Percentiles rank a stretch among this genome's conserved stretches.
These are phyloP conservation scores for Santalum album DNA, from an alignment of 164 flowering plant genomes.

Conservation along the genomic window DNA sequence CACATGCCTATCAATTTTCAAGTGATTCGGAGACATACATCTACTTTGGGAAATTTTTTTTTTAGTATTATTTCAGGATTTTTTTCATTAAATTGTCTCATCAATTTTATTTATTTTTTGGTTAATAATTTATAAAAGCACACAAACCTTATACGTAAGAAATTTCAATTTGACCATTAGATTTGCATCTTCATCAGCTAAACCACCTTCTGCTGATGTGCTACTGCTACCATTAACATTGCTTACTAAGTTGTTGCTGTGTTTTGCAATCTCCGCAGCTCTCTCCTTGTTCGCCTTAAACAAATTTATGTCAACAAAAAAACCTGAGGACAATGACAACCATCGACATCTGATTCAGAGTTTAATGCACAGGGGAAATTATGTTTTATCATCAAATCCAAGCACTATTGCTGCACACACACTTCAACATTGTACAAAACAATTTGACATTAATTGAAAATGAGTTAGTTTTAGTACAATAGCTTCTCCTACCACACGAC, in stretches of 20 bases:
- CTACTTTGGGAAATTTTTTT: no score
- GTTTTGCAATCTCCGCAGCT: conserved; percentile 40
- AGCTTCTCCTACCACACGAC: no score
- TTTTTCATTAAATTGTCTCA: no score
- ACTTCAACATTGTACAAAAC: no score
- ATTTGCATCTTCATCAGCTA: conserved; percentile 93
- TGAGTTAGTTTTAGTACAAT: no score
- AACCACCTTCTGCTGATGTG: conserved; percentile 30
- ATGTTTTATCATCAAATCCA: no score
- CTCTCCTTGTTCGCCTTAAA: conserved; percentile 66
- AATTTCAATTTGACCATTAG: conserved; percentile 90
- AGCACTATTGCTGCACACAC: no score
- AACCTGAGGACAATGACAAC: conserved; percentile 39
- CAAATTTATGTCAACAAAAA: conserved; percentile 82
- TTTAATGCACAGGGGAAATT: neutral
- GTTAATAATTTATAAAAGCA: neutral
- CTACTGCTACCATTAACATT: conserved; percentile 22
- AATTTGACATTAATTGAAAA: no score
- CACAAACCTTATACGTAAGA: conserved; percentile 79
- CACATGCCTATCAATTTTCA: no score
- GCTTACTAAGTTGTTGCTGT: conserved; percentile 13
- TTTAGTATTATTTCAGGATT: no score
- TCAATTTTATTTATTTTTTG: no score
- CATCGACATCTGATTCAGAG: conserved; percentile 2
- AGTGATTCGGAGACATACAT: no score